Evolutionary conservation across 352 stramenopile genomes (phyloP), one percentile per base, ranked within the genome.

Genomic region (Phytophthora hybrid): DNA sequence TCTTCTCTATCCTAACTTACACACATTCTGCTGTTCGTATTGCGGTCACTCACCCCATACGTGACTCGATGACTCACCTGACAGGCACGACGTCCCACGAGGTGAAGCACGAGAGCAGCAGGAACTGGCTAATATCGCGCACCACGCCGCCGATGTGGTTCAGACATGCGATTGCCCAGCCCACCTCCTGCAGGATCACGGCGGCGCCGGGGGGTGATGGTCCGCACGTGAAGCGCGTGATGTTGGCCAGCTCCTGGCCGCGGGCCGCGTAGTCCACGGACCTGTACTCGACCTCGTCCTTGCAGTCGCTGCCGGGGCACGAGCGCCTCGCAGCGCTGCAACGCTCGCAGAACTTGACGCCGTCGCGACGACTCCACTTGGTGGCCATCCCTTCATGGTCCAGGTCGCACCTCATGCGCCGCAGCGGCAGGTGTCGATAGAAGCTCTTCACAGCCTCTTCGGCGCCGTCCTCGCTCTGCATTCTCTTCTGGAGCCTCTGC

Each of bases 381-480:
- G 69, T 73, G 11, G 79, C 71, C 58, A 78, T 69, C 2, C 32
- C 53, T 47, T 76, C 58, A 18, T 74, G 63, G 49, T 69, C 64
- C 23, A 79, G 21, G 23, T 80, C 74, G 46, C 74, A 98, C 5
- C 81, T 59, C 93, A 98, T 98, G 31, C 78, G 81, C 29, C 94
- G 80, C 21, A 93, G 19, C 8, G 91, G 93, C 57, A 98, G 75
- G 52, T 91, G 76, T 29, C 81, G 77, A 47, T 97, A 95, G 75
- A 98, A 98, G 59, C 86, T 84, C 56, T 85, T 58, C 2, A 98
- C 82, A 0, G 91, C 95, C 49, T 80, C 80, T 19, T 84, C 77
- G 1, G 92, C 84, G 16, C 95, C 93, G 73, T 98, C 84, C 64
- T 98, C 94, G 14, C 56, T 13, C 19, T 75, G 68, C 88, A 98